Percentiles rank a stretch among this genome's conserved stretches.
phyloP scores from a whole-genome alignment of 805 yeast species.

The Candida gorgasii region DNA sequence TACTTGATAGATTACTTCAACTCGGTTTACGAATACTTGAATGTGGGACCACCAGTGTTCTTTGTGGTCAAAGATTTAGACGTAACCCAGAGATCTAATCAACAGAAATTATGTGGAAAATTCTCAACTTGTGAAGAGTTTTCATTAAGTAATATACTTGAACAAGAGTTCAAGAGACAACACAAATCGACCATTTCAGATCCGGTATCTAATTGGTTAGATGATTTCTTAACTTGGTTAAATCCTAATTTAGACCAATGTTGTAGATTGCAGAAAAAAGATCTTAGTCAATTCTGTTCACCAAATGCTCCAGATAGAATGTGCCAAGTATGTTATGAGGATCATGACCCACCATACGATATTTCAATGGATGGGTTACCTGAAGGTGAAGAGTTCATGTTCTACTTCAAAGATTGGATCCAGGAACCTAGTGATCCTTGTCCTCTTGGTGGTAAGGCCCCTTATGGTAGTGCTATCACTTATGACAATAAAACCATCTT shows the following conservation, averaged over 20 bases:
- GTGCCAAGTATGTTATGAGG: slow-evolving; percentile 72
- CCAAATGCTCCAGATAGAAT: slow-evolving; percentile 66
- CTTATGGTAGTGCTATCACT: slow-evolving; percentile 65
- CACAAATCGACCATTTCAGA: slow-evolving; percentile 66
- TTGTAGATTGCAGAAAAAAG: slow-evolving; percentile 65
- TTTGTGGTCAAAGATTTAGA: slow-evolving; percentile 74
- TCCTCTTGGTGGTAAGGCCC: slow-evolving; percentile 94
- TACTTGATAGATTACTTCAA: slow-evolving; percentile 79
- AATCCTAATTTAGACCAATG: slow-evolving; percentile 87
- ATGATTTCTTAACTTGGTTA: slow-evolving; percentile 83
- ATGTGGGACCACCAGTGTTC: slow-evolving; percentile 90
- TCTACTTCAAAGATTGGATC: slow-evolving; percentile 79
- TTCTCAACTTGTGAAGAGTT: slow-evolving; percentile 80
- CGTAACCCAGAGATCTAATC: slow-evolving; percentile 59
- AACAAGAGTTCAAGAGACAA: slow-evolving; percentile 77
- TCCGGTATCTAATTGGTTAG: slow-evolving; percentile 91
- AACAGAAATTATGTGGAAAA: slow-evolving; percentile 80
- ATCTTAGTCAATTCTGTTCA: slow-evolving; percentile 55
- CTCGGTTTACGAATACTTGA: slow-evolving; percentile 69
- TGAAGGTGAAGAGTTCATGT: slow-evolving; percentile 64
- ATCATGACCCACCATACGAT: slow-evolving; percentile 62
- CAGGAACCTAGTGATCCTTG: slow-evolving; percentile 83
- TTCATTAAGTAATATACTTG: slow-evolving; percentile 78
- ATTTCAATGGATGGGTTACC: slow-evolving; percentile 85
- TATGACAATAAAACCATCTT: slow-evolving; percentile 43